Conservation (phyloP, 805 yeast genomes). For the Sporopachydermia lactativora region DNA sequence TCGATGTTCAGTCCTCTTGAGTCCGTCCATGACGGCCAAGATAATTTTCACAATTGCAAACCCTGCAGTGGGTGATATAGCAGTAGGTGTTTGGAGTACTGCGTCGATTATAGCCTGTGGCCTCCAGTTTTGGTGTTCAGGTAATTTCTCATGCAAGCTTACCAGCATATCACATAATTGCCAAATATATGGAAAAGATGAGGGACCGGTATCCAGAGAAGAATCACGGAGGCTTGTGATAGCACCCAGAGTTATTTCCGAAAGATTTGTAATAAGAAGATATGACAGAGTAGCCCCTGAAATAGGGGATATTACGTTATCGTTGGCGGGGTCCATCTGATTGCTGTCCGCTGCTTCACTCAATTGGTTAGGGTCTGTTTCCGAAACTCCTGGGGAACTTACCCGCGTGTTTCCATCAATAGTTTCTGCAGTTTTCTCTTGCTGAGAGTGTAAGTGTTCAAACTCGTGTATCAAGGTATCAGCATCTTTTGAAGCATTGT, state of each 20-base stretch:
- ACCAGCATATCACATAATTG: conserved; percentile 21
- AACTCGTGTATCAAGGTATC: background rate
- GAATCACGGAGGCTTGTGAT: background rate
- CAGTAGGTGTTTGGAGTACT: conserved; percentile 10
- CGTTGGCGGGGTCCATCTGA: background rate
- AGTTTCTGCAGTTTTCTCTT: no score
- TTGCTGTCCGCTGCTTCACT: no score
- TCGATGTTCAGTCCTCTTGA: conserved; percentile 22
- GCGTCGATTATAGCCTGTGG: conserved; percentile 20
- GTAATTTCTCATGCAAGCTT: conserved; percentile 29
- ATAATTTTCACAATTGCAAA: conserved; percentile 31
- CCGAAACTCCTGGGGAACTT: background rate
- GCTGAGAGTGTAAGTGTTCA: no score
- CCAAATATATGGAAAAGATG: no score
- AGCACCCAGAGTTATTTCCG: background rate
- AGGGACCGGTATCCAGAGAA: no score
- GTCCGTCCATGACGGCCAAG: conserved; percentile 19
- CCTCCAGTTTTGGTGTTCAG: conserved; percentile 23
- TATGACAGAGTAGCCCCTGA: background rate
- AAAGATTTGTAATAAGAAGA: background rate
- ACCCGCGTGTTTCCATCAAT: no score
- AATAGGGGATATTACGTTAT: background rate
- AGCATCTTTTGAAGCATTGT: background rate
- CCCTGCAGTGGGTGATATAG: conserved; percentile 13
- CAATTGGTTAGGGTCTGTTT: no score